Evolutionary conservation across 1,139 yeast genomes (phyloP).

Genomic region (Yamadazyma membranifaciens): DNA sequence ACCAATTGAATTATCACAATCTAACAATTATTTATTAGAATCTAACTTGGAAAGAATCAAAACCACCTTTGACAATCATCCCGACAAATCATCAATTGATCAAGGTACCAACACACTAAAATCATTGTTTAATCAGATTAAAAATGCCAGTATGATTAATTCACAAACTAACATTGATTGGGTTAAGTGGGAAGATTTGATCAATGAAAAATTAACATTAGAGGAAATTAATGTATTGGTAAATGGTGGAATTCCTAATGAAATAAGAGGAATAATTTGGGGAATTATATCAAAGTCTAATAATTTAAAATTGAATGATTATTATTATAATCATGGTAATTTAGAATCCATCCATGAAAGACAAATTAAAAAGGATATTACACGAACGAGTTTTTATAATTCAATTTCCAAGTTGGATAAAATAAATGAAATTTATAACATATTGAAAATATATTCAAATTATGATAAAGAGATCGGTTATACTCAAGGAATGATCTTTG

Average conservation of each 20-base stretch:
- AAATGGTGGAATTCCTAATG: slow-evolving; percentile 77
- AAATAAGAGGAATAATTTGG: slow-evolving; percentile 88
- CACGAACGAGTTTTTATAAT: slow-evolving; percentile 80
- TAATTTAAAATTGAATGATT: slow-evolving; percentile 69
- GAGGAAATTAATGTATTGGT: slow-evolving; percentile 72
- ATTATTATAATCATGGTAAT: slow-evolving; percentile 50
- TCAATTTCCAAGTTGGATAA: slow-evolving; percentile 52
- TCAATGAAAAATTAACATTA: slow-evolving; percentile 7
- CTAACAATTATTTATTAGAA: slow-evolving; percentile 35
- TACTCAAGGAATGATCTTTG: slow-evolving; percentile 96
- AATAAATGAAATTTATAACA: slow-evolving; percentile 61
- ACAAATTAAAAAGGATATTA: slow-evolving; percentile 75
- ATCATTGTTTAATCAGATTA: slow-evolving; percentile 19
- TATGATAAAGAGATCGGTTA: slow-evolving; percentile 94
- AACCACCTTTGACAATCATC: slow-evolving; percentile 29
- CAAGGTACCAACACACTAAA: slow-evolving; percentile 63
- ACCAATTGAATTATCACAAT: slow-evolving; percentile 11
- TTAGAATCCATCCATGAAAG: slow-evolving; percentile 67
- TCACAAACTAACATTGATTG: slow-evolving; percentile 50
- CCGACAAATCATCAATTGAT: slow-evolving; percentile 39
- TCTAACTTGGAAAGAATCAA: slow-evolving; percentile 33
- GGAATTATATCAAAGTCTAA: slow-evolving; percentile 85
- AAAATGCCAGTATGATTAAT: slow-evolving; percentile 50
- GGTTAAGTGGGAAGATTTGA: slow-evolving; percentile 73
- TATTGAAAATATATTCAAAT: slow-evolving; percentile 80